Evolutionary conservation across 225 moss, liverwort and hornwort genomes (phyloP).

Genomic region (Anthoceros angustus): DNA sequence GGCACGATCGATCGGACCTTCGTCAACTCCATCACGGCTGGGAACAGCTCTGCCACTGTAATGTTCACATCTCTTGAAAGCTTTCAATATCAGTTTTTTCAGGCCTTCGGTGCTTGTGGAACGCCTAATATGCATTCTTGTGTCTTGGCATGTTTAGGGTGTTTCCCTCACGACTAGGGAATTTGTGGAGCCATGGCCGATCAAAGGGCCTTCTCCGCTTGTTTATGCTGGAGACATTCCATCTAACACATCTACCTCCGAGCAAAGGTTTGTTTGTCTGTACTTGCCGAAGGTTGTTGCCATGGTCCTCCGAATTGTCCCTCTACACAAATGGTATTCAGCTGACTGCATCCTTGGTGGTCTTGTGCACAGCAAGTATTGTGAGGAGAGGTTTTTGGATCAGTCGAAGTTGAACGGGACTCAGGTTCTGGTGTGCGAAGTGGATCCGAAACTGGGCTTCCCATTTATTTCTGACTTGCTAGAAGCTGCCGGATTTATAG

Average conservation of each 20-base stretch:
- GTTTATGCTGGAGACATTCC: background rate
- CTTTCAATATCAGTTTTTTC: too few relatives aligned
- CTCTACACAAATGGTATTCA: background rate
- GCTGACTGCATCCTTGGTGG: background rate
- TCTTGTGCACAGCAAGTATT: background rate
- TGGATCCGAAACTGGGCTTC: background rate
- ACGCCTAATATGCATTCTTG: background rate
- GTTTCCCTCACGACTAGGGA: background rate
- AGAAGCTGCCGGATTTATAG: background rate
- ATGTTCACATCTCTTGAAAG: background rate
- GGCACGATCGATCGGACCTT: conserved; percentile 9
- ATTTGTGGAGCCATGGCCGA: background rate
- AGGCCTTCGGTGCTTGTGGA: background rate
- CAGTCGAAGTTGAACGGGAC: background rate
- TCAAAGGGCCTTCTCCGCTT: background rate
- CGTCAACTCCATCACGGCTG: background rate
- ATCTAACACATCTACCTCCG: background rate
- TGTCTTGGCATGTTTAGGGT: background rate
- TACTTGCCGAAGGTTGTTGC: too few relatives aligned
- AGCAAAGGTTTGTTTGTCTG: too few relatives aligned
- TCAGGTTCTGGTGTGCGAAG: background rate
- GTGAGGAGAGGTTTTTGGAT: background rate
- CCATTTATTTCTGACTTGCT: background rate
- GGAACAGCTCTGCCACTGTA: background rate
- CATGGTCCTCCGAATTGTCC: too few relatives aligned